Evolutionary conservation across 495 filamentous ascomycete genomes (phyloP).

Genomic region (Hypoxylon crocopeplum): DNA sequence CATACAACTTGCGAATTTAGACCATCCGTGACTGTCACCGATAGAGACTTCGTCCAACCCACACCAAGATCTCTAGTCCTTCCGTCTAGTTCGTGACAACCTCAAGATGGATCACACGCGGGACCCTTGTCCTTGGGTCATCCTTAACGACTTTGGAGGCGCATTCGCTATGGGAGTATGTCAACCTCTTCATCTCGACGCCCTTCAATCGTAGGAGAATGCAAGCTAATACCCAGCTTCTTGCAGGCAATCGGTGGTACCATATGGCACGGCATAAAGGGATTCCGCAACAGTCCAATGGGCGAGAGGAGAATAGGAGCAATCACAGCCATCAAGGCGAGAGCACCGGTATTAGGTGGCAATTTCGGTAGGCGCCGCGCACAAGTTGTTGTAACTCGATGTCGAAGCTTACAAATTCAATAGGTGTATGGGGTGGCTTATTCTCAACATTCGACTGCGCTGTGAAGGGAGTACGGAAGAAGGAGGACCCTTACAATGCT

Average conservation of each 20-base stretch:
- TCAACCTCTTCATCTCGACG: conserved; percentile 22
- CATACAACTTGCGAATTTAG: no score
- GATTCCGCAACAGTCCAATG: conserved; percentile 85
- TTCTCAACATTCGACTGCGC: conserved; percentile 96
- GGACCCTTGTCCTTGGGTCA: conserved; percentile 95
- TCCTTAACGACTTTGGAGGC: conserved; percentile 96
- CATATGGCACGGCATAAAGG: conserved; percentile 98
- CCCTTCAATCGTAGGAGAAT: no score
- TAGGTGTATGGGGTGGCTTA: conserved; percentile 84
- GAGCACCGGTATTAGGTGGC: conserved; percentile 92
- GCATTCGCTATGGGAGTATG: conserved; percentile 97
- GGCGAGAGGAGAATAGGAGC: conserved; percentile 96
- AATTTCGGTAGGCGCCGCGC: conserved; percentile 74
- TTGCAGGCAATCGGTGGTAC: conserved; percentile 83
- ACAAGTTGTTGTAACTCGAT: background rate
- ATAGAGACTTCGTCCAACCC: background rate
- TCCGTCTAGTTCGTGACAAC: background rate
- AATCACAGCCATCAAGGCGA: conserved; percentile 94
- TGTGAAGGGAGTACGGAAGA: conserved; percentile 93
- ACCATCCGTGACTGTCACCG: background rate
- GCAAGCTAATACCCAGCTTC: conserved; percentile 7
- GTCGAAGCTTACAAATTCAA: background rate
- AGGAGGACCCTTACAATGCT: conserved; percentile 97
- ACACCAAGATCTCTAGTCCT: background rate
- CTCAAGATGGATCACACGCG: conserved; percentile 78